A percentile compares a stretch with the other conserved stretches of the same genome.
phyloP scores from a whole-genome alignment of 208 protist genomes.

The Leishmania aethiopica region DNA sequence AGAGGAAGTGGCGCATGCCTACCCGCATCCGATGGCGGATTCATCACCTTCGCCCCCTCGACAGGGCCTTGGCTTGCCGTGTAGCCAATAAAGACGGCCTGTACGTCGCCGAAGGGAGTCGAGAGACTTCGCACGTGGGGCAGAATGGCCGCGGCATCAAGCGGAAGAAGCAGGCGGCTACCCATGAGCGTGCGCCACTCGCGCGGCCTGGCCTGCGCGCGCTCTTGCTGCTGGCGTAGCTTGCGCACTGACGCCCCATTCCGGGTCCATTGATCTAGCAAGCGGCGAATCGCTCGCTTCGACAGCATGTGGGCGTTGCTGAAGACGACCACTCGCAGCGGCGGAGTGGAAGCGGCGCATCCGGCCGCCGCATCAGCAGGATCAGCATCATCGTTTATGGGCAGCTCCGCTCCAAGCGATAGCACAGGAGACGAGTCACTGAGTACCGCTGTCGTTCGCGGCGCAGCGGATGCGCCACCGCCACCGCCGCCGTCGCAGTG shows the following conservation, averaged over 20 bases:
- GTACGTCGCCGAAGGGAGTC: constrained; percentile 49
- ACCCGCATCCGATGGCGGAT: neutral
- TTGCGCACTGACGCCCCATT: constrained; percentile 38
- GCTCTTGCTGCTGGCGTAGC: neutral
- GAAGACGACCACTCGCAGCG: constrained; percentile 41
- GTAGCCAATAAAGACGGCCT: constrained; percentile 49
- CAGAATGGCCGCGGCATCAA: neutral
- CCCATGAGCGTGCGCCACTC: constrained; percentile 26
- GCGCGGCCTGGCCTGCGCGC: neutral
- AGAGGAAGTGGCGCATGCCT: neutral
- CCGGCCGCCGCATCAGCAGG: neutral
- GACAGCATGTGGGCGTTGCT: constrained; percentile 71
- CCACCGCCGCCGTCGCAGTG: neutral
- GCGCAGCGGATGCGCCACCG: neutral
- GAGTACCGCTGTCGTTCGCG: neutral
- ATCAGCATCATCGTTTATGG: neutral
- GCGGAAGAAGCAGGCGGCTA: neutral
- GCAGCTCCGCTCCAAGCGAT: constrained; percentile 26
- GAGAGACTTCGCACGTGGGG: constrained; percentile 25
- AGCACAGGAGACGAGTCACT: constrained; percentile 22
- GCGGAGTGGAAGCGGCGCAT: neutral
- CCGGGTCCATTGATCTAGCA: constrained; percentile 81
- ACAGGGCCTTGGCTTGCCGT: neutral
- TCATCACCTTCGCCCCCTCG: neutral
- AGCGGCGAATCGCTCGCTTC: constrained; percentile 46